These are phyloP conservation scores for Borovskyia barvae DNA, from an alignment of 208 protist species.

Conservation along the genomic window DNA sequence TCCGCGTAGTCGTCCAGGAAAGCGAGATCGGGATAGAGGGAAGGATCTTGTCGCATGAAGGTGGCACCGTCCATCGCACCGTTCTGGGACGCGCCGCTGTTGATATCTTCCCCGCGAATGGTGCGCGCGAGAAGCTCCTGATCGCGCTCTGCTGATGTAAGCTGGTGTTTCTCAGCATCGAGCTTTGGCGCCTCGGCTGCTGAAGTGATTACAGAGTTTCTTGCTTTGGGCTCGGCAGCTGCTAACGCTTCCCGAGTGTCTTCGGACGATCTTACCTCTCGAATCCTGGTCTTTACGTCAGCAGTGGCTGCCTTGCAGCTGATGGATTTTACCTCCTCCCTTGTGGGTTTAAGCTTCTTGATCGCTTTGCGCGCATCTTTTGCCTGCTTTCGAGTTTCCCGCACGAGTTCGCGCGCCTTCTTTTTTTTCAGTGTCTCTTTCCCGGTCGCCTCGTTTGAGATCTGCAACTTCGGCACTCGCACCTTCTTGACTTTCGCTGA, in stretches of 20 bases:
- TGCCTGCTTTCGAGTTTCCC: slow-evolving; percentile 1
- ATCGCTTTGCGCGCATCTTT: slow-evolving; percentile 28
- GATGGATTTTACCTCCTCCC: not conserved
- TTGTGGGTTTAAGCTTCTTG: slow-evolving; percentile 7
- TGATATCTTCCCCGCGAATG: slow-evolving; percentile 45
- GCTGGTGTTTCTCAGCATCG: not conserved
- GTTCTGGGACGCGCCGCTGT: not conserved
- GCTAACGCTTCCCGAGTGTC: not conserved
- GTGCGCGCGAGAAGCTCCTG: slow-evolving; percentile 44
- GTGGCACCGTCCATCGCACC: not conserved
- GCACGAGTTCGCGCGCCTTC: slow-evolving; percentile 39
- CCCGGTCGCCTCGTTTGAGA: slow-evolving; percentile 35
- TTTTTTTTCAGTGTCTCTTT: slow-evolving; percentile 60
- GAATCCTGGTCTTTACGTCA: not conserved
- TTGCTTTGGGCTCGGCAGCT: not conserved
- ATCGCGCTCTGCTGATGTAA: slow-evolving; percentile 26
- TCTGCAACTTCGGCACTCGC: slow-evolving; percentile 40
- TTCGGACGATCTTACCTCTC: not conserved
- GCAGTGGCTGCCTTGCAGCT: not conserved
- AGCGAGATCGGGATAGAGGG: slow-evolving; percentile 47
- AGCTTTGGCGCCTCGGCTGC: not conserved
- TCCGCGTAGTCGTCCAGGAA: slow-evolving; percentile 77
- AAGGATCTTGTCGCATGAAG: slow-evolving; percentile 26
- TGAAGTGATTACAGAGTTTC: not conserved
- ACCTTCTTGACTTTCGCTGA: slow-evolving; percentile 26